Evolutionary conservation across 176 grass and related monocot genomes (phyloP).

Genomic region (Carex kokanica): DNA sequence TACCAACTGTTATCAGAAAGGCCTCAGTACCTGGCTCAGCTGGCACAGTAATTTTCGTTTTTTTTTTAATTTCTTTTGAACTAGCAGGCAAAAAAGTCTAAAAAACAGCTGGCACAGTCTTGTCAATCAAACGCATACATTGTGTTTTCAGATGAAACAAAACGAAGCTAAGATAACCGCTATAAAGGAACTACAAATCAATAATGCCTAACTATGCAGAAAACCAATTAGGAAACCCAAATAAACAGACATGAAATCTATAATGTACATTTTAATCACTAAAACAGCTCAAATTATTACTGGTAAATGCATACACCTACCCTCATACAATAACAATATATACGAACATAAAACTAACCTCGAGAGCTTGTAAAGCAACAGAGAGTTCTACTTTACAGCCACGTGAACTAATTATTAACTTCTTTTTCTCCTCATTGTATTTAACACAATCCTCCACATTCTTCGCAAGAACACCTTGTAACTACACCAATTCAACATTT

Average conservation of each 20-base stretch:
- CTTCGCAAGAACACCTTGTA: constrained; percentile 62
- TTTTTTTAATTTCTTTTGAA: background rate
- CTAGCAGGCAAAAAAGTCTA: background rate
- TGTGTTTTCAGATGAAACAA: background rate
- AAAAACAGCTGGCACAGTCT: background rate
- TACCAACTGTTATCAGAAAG: background rate
- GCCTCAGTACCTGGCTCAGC: background rate
- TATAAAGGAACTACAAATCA: background rate
- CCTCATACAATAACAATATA: constrained; percentile 16
- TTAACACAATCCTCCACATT: constrained; percentile 49
- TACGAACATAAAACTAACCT: constrained; percentile 47
- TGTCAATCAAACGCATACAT: background rate
- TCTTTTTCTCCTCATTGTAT: constrained; percentile 51
- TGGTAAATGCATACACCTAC: background rate
- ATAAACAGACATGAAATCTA: background rate
- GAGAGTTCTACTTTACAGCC: constrained; percentile 40
- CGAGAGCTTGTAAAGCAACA: constrained; percentile 57
- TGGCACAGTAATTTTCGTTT: background rate
- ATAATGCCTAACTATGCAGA: background rate
- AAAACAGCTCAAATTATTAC: no score
- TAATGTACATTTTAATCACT: background rate
- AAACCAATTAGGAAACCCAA: constrained; percentile 6
- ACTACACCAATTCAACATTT: constrained; percentile 32
- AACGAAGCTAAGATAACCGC: background rate
- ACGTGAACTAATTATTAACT: constrained; percentile 45